Conservation (phyloP, 2,329 filamentous ascomycete species). For the Diatrype stigma region DNA sequence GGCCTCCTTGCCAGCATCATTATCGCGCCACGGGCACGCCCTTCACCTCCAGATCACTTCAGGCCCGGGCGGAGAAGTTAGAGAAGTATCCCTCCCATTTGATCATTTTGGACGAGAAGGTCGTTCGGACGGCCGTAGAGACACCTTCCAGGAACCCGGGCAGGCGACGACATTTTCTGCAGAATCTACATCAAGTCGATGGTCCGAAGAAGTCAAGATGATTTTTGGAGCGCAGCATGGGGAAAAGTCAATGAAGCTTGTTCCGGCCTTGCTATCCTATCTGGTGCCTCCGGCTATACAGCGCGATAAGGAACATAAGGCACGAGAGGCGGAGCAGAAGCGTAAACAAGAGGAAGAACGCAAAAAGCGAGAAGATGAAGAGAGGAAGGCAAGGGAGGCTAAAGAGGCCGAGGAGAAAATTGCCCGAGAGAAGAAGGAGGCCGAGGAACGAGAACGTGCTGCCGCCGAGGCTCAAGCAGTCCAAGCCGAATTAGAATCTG, state of each 20-base stretch:
- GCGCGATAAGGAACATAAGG: constrained; percentile 68
- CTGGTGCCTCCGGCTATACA: constrained; percentile 83
- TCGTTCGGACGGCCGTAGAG: constrained; percentile 46
- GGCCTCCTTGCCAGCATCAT: constrained; percentile 44
- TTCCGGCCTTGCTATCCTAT: constrained; percentile 64
- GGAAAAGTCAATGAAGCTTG: constrained; percentile 66
- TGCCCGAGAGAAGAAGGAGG: constrained; percentile 63
- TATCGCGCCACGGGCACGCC: constrained; percentile 45
- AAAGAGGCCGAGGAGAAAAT: constrained; percentile 67
- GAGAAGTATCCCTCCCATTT: constrained; percentile 41
- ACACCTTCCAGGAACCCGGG: constrained; percentile 56
- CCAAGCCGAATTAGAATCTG: constrained; percentile 47
- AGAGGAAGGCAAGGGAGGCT: constrained; percentile 63
- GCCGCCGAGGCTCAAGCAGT: constrained; percentile 57
- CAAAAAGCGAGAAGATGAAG: constrained; percentile 61
- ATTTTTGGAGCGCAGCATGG: constrained; percentile 67
- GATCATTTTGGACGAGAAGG: constrained; percentile 32
- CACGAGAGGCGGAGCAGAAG: constrained; percentile 49
- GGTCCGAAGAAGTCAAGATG: constrained; percentile 85
- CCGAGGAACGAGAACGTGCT: constrained; percentile 64
- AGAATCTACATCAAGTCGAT: constrained; percentile 69
- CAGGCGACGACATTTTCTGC: constrained; percentile 73
- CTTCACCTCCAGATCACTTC: constrained; percentile 58
- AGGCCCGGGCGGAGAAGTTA: constrained; percentile 44
- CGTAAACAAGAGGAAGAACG: constrained; percentile 55